phyloP scores from a whole-genome alignment of 1,139 yeast species.

The Pichia sp. region DNA sequence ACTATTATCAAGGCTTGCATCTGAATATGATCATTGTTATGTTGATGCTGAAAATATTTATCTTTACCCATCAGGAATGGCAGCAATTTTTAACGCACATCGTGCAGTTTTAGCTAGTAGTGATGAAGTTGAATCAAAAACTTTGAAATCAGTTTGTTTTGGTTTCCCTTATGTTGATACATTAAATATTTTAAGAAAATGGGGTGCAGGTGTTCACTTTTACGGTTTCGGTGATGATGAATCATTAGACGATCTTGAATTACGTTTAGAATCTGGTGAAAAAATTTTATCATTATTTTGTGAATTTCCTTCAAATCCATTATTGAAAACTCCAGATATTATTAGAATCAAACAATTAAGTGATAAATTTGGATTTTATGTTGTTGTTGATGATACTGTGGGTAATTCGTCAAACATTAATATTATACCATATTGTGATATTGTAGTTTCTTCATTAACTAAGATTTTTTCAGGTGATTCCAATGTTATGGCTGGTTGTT shows the following conservation, averaged over 20 bases:
- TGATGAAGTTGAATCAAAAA: slow-evolving; percentile 30
- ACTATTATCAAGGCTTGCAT: slow-evolving; percentile 68
- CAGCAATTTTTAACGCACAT: slow-evolving; percentile 81
- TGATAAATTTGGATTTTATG: slow-evolving; percentile 61
- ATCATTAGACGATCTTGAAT: slow-evolving; percentile 62
- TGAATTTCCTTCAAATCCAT: slow-evolving; percentile 92
- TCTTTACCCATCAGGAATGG: slow-evolving; percentile 89
- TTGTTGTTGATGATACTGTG: slow-evolving; percentile 88
- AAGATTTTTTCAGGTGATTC: slow-evolving; percentile 93
- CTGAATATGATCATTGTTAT: slow-evolving; percentile 38
- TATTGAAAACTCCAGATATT: slow-evolving; percentile 77
- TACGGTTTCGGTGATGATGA: slow-evolving; percentile 77
- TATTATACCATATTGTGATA: slow-evolving; percentile 75
- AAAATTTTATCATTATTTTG: slow-evolving; percentile 70
- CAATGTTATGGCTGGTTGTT: slow-evolving; percentile 90
- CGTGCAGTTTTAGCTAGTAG: slow-evolving; percentile 43
- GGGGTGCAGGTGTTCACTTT: slow-evolving; percentile 84
- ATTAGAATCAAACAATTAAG: slow-evolving; percentile 57
- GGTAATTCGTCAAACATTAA: slow-evolving; percentile 85
- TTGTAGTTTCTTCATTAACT: slow-evolving; percentile 81
- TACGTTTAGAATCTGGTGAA: slow-evolving; percentile 54
- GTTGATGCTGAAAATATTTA: slow-evolving; percentile 59
- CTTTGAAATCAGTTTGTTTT: slow-evolving; percentile 69
- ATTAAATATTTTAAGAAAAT: slow-evolving; percentile 72
- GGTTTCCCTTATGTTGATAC: slow-evolving; percentile 97